Percentiles rank a stretch among this genome's conserved stretches.
These are phyloP conservation scores for Zygosaccharomyces sapae DNA, from an alignment of 1,139 yeast species.

Conservation along the genomic window DNA sequence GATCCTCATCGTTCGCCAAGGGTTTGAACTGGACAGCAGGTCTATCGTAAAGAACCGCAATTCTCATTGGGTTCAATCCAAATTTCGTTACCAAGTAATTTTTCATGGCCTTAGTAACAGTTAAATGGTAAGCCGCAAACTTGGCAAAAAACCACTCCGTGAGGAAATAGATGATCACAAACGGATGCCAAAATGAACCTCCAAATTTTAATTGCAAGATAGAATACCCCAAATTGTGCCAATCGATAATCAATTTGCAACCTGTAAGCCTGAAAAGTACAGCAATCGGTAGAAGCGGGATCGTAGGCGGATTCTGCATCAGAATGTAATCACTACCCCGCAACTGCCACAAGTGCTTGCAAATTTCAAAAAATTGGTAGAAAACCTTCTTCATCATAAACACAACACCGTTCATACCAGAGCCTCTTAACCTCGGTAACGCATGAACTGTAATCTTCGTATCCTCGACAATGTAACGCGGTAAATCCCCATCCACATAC, in stretches of 20 bases:
- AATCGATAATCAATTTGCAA: slow-evolving; percentile 71
- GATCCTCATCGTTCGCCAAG: slow-evolving; percentile 31
- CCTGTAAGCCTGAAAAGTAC: slow-evolving; percentile 58
- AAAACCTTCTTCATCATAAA: slow-evolving; percentile 60
- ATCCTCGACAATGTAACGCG: slow-evolving; percentile 48
- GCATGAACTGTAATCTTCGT: slow-evolving; percentile 50
- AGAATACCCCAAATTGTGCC: slow-evolving; percentile 94
- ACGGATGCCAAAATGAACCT: slow-evolving; percentile 46
- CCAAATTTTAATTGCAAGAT: slow-evolving; percentile 66
- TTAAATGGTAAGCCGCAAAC: slow-evolving; percentile 64
- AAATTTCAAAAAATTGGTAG: slow-evolving; percentile 49
- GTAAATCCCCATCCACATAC: slow-evolving; percentile 59
- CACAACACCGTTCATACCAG: slow-evolving; percentile 30
- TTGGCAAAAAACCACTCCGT: slow-evolving; percentile 60
- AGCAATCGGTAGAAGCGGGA: slow-evolving; percentile 70
- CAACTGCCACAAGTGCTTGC: slow-evolving; percentile 47
- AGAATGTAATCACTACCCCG: slow-evolving; percentile 67
- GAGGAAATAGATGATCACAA: slow-evolving; percentile 54
- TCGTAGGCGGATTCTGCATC: slow-evolving; percentile 89
- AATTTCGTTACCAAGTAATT: slow-evolving; percentile 54
- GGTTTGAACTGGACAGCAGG: slow-evolving; percentile 71
- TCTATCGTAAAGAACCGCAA: slow-evolving; percentile 62
- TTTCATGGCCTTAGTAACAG: slow-evolving; percentile 79
- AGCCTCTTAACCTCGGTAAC: slow-evolving; percentile 22
- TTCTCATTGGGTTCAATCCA: slow-evolving; percentile 37